Evolutionary conservation across 257 asterid species (phyloP).

Genomic region (Plantago ovata): DNA sequence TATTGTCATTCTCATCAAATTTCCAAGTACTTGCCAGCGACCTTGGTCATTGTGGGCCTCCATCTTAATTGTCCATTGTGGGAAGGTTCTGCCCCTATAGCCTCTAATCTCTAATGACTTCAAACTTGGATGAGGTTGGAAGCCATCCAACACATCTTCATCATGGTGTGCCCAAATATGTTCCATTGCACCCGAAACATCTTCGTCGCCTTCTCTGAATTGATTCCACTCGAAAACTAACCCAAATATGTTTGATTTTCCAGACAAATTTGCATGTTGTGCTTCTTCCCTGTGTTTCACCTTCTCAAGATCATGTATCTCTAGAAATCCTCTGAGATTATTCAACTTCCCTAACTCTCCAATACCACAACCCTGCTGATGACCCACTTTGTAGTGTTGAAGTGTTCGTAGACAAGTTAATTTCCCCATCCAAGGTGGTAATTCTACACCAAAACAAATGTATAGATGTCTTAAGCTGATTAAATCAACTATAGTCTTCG

Average conservation of each 20-base stretch:
- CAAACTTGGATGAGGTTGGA: conserved; percentile 25
- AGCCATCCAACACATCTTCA: conserved; percentile 27
- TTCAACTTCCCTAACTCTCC: not conserved
- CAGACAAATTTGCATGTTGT: not conserved
- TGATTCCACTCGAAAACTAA: not conserved
- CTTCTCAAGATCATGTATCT: conserved; percentile 4
- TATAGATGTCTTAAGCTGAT: conserved; percentile 27
- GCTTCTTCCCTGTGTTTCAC: not conserved
- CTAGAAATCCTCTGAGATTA: not conserved
- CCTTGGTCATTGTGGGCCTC: not conserved
- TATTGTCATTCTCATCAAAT: not conserved
- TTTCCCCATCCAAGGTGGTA: conserved; percentile 21
- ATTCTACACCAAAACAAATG: not conserved
- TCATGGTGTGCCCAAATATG: no score
- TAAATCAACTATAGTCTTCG: conserved; percentile 6
- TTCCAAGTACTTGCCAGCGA: not conserved
- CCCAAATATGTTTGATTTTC: not conserved
- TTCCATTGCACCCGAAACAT: no score
- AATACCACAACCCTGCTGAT: conserved; percentile 16
- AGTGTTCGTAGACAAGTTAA: conserved; percentile 28
- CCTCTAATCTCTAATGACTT: not conserved
- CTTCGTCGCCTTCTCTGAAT: not conserved
- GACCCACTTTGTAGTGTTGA: not conserved
- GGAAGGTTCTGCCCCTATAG: conserved; percentile 13
- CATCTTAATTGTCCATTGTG: conserved; percentile 20